These are phyloP conservation scores for Stagonosporopsis cucurbitacearum DNA, from an alignment of 2,329 filamentous ascomycete species.

Conservation along the genomic window DNA sequence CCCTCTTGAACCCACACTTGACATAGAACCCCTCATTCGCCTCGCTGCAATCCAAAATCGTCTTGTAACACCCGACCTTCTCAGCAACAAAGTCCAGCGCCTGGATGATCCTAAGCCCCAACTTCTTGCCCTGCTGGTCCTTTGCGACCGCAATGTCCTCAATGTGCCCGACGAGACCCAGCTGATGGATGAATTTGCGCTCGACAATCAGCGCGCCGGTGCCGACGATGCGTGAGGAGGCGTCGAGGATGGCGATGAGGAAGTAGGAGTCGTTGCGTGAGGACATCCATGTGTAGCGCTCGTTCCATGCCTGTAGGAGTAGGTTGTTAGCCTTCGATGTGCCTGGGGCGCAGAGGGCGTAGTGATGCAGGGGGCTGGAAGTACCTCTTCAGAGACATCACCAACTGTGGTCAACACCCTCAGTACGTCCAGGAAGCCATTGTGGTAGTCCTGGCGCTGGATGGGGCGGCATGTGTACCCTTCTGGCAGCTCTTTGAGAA, in stretches of 20 bases:
- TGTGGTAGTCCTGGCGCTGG: conserved; percentile 75
- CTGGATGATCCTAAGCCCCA: conserved; percentile 91
- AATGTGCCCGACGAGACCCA: conserved; percentile 89
- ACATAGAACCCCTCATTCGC: conserved; percentile 97
- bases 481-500: conserved; percentile 74
- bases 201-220: conserved; percentile 91
- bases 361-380: not conserved
- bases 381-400: conserved; percentile 73
- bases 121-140: conserved; percentile 96
- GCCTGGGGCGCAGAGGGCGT: not conserved
- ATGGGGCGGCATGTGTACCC: conserved; percentile 85
- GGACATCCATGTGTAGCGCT: conserved; percentile 83
- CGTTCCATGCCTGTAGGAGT: conserved; percentile 62
- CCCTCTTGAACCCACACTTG: conserved; percentile 94
- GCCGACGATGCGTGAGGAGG: conserved; percentile 75
- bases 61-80: conserved; percentile 94
- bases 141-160: conserved; percentile 96
- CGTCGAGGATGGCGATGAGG: conserved; percentile 83
- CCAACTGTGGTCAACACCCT: conserved; percentile 92
- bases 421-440: conserved; percentile 88
- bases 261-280: conserved; percentile 80
- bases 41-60: conserved; percentile 94
- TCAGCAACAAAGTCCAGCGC: conserved; percentile 88
- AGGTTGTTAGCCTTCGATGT: not conserved
- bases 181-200: conserved; percentile 87